Base-by-base conservation (phyloP, 768 basidiomycete species). In the Mycena olivaceomarginata region DNA sequence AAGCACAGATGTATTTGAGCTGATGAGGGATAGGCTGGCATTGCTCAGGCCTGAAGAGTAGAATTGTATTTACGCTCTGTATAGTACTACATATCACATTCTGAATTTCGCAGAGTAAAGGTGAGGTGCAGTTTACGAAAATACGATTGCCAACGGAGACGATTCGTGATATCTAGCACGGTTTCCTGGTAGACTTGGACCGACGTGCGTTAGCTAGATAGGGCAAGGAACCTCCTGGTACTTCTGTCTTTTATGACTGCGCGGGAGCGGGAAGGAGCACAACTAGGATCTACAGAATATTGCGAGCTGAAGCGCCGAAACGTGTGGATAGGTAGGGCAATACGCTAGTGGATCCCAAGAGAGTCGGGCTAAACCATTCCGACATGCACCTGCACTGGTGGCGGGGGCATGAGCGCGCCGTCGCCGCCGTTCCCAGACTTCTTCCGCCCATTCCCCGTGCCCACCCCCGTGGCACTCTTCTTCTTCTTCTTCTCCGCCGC, bases 371-470 rank as follows among this genome's bases (percentile, higher is more conserved):
- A 57, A 25, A 57, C 56, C 56, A 57, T 57, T 5, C 56, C 56
- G 12, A 57, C 56, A 11, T 57, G 74, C 43, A 79, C 64, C 15
- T 57, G 74, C 43, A 79, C 64, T 10, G 78, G 75, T 56, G 78
- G 78, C 18, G 78, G 78, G 43, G 75, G 72, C 75, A 79, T 79
- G 57, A 76, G 59, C 37, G 68, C 74, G 5, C 70, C 74, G 40
- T 79, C 70, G 45, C 43, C 46, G 63, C 43, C 64, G 37, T 41
- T 63, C 64, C 46, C 72, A 46, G 85, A 90, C 86, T 90, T 90
- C 87, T 91, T 90, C 77, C 88, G 83, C 74, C 89, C 89, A 81
- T 87, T 88, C 59, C 88, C 89, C 41, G 86, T 83, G 45, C 89
- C 90, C 53, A 88, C 85, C 10, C 87, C 88, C 64, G 79, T 83